These are phyloP conservation scores for Aspergillus incahuasiensis DNA, from an alignment of 495 filamentous ascomycete genomes.

Conservation along the genomic window DNA sequence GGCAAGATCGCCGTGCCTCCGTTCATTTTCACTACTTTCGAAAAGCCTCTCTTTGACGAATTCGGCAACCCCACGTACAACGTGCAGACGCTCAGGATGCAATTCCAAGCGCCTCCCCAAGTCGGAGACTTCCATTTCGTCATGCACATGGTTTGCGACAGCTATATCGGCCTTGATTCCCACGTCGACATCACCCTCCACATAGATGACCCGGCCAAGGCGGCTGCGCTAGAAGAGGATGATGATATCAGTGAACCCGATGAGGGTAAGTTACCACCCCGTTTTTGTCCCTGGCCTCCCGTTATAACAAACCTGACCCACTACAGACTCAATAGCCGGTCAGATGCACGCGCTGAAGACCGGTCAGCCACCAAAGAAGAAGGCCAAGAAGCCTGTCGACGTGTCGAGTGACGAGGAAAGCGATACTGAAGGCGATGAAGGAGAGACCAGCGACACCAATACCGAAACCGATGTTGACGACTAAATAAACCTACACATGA, in stretches of 20 bases:
- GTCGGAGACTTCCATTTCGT: slow-evolving; percentile 87
- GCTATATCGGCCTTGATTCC: slow-evolving; percentile 87
- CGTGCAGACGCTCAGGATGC: slow-evolving; percentile 92
- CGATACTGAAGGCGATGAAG: slow-evolving; percentile 80
- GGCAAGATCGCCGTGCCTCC: slow-evolving; percentile 94
- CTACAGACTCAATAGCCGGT: slow-evolving; percentile 82
- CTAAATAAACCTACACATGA: slow-evolving; percentile 17
- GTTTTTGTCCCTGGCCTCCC: slow-evolving; percentile 1
- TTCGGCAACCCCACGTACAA: slow-evolving; percentile 79
- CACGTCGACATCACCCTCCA: slow-evolving; percentile 81
- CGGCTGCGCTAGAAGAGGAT: slow-evolving; percentile 64
- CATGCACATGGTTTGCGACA: slow-evolving; percentile 88
- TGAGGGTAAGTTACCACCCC: slow-evolving; percentile 65
- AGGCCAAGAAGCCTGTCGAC: slow-evolving; percentile 53
- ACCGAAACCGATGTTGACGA: slow-evolving; percentile 71
- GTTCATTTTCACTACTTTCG: slow-evolving; percentile 83
- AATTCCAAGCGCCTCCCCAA: slow-evolving; percentile 94
- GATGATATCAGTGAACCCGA: slow-evolving; percentile 98
- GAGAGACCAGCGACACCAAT: slow-evolving; percentile 72
- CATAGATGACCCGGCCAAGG: slow-evolving; percentile 88
- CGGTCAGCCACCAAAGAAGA: slow-evolving; percentile 54
- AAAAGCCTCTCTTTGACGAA: slow-evolving; percentile 73
- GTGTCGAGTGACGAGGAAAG: slow-evolving; percentile 74
- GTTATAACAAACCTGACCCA: slow-evolving; percentile 24
- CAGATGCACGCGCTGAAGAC: slow-evolving; percentile 89